phyloP scores from a whole-genome alignment of 768 basidiomycete genomes.

The Gloeophyllum trabeum region DNA sequence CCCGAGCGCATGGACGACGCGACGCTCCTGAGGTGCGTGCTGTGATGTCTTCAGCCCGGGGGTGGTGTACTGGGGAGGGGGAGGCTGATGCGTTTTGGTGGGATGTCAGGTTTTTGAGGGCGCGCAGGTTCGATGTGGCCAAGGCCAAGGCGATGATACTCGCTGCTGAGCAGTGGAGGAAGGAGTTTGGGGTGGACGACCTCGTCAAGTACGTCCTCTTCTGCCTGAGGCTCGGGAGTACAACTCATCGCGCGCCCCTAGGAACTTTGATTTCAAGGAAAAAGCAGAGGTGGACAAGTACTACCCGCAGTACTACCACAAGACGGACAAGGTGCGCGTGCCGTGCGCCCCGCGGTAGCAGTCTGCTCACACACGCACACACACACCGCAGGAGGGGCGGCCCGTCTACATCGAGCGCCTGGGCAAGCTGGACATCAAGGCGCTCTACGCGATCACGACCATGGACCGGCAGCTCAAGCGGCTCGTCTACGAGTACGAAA shows the following conservation, averaged over 20 bases:
- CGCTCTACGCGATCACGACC: constrained; percentile 73
- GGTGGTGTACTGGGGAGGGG: too few species aligned
- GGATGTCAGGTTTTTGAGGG: constrained; percentile 68
- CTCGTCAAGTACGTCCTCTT: constrained; percentile 41
- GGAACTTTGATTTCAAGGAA: constrained; percentile 83
- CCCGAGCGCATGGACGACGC: constrained; percentile 62
- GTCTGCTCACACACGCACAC: constrained; percentile 1
- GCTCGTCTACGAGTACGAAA: constrained; percentile 91
- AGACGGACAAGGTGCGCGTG: constrained; percentile 71
- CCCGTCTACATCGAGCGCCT: constrained; percentile 93
- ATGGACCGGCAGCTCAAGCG: constrained; percentile 81
- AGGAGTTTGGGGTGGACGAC: constrained; percentile 73
- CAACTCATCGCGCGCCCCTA: constrained; percentile 15
- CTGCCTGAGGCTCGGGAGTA: constrained; percentile 1
- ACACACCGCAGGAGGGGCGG: constrained; percentile 66
- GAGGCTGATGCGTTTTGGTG: too few species aligned
- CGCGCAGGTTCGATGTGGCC: constrained; percentile 81
- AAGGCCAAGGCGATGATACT: constrained; percentile 81
- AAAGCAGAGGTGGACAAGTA: constrained; percentile 77
- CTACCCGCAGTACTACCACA: constrained; percentile 96
- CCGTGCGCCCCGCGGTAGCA: not conserved
- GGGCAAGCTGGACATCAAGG: constrained; percentile 79
- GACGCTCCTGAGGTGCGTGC: constrained; percentile 51
- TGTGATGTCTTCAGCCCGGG: too few species aligned
- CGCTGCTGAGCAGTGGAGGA: constrained; percentile 81